Evolutionary conservation across 371 early-diverging fungal species (phyloP), one percentile per base, ranked within the genome.

Genomic region (Mortierella sp.): DNA sequence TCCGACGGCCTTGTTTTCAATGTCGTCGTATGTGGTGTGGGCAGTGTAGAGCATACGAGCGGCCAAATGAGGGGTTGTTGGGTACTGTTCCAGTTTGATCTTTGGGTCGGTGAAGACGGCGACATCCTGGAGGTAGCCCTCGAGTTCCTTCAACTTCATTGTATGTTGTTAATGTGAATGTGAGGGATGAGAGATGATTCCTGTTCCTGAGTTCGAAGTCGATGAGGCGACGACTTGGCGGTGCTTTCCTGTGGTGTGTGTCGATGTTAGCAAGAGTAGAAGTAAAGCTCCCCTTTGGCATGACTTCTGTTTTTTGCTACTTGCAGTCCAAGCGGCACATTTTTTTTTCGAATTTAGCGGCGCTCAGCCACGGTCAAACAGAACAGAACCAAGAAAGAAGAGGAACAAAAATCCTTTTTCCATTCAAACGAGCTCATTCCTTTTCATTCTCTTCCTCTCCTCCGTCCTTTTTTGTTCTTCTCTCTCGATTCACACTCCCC

Each of bases 1-100:
- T 3, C 91, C 95, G 4, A 97, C 91, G 0, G 91, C 89, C 87
- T 93, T 93, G 82, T 92, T 92, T 71, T 92, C 94, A 81, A 97
- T 95, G 83, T 97, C 97, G 48, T 92, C 94, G 68, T 92, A 96
- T 11, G 91, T 90, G 7, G 92, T 90, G 77, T 94, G 95, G 4
- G 96, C 97, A 0, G 96, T 97, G 80, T 95, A 96, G 21, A 97
- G 88, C 91, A 97, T 94, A 48, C 95, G 89, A 16, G 97, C 92
- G 4, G 96, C 97, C 48, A 96, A 89, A 80, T 97, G 97, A 65
- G 97, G 91, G 4, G 96, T 94, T 2, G 97, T 97, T 2, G 96
- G 95, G 78, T 97, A 97, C 83, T 97, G 97, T 84, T 97, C 97
- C 75, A 92, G 91, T 56, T 95, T 93, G 74, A 95, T 91, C 88